Evolutionary conservation across 768 basidiomycete genomes (phyloP), one percentile per base, ranked within the genome.

Genomic region (Coprinopsis sp.): DNA sequence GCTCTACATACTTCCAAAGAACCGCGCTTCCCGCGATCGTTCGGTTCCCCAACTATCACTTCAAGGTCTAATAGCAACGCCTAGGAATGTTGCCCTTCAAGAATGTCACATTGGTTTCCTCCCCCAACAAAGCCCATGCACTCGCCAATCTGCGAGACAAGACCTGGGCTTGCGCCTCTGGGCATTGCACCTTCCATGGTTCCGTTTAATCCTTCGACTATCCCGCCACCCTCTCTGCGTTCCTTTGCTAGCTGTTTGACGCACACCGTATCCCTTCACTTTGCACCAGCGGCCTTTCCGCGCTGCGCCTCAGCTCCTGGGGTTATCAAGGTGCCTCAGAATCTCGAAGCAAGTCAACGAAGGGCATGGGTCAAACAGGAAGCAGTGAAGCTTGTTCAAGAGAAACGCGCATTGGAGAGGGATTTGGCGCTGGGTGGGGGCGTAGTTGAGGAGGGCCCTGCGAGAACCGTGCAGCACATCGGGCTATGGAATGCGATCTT

Each of bases 251-350:
- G 22, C 40, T 42, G 40, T 28, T n/a, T 4, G 4, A 28, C 40
- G 5, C 40, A 42, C 27, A 16, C 24, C 5, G 18, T 21, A 6
- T 28, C 27, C 40, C 25, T 58, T 3, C 61, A 62, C 28, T 33
- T 58, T n/a, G 37, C 57, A 3, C 57, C 58, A 1, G 57, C 61
- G 3, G 61, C 61, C 1, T 58, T 53, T 27, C 58, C 61, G 3
- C 49, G 58, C 2, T 41, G 51, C 27, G 41, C 53, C 4, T 49
- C 58, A 1, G 27, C 61, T 11, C 48, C 37, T 7, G 58, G 53
- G 2, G 36, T 39, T 3, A 51, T 62, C 6, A 44, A 41, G 11
- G 44, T 59, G 14, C 58, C 61, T 3, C 16, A 52, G 52, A 18
- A 45, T 42, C 25, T 60, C 56, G 14, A 47, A 38, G 25, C 34